Base-by-base conservation (phyloP, 2,329 filamentous ascomycete species). In the Aureobasidium subglaciale region DNA sequence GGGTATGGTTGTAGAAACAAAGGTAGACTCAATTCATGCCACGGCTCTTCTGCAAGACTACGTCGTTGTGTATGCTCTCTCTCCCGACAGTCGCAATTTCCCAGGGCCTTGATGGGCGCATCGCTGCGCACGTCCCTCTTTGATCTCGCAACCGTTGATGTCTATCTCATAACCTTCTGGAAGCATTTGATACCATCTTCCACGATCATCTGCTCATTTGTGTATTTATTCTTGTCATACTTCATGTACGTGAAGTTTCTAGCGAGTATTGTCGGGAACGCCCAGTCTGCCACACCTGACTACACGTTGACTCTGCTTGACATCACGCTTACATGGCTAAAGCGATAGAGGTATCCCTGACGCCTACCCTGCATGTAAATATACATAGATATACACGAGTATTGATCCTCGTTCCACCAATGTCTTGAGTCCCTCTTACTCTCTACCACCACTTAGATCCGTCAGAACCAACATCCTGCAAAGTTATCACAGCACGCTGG, bases 401-500 rank as follows among this genome's bases (percentile, higher is more conserved):
- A 10, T n/a, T 8, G 13, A 10, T 35, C n/a, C 11, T n/a, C 8
- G 7, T 6, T 22, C 18, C 30, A 38, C 45, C n/a, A n/a, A 48
- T 48, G 53, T 56, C 53, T 46, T 8, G 53, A 34, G 18, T 37
- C 10, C 25, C 40, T 5, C 11, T 58, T 52, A n/a, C 56, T 58
- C 34, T 58, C 56, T 24, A 34, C 42, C 18, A 56, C 41, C 30
- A 57, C 46, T 20, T 29, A 35, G 16, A 42, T 34, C 24, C 11
- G 27, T 27, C 41, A 52, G 7, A 50, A 50, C 13, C 13, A 38
- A 3, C 41, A 55, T 38, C 42, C 56, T 5, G 37, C 50, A 22
- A 52, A 42, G 10, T 50, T 61, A n/a, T 57, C 59, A 30, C 46
- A 59, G 27, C 45, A 57, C 16, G 10, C 53, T 20, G 55, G 56